phyloP scores from a whole-genome alignment of 2,329 filamentous ascomycete species.

The Cladosporium cucumerinum region DNA sequence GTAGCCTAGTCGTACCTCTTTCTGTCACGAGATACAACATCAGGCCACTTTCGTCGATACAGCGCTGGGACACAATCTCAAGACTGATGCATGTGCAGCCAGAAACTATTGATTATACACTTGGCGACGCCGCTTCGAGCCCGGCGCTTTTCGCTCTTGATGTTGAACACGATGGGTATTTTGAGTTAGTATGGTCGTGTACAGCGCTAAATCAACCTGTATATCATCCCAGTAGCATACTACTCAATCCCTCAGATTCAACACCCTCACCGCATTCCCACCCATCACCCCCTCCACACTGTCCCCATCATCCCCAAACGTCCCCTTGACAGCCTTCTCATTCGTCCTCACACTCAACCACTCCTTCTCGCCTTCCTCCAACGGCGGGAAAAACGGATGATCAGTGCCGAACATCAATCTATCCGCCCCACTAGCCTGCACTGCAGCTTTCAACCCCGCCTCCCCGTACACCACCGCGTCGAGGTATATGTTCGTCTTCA shows the following conservation, averaged over 20 bases:
- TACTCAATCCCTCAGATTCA: not conserved
- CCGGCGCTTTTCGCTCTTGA: not conserved
- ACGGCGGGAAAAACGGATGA: slow-evolving; percentile 80
- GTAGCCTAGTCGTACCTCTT: not conserved
- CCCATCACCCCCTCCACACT: slow-evolving; percentile 56
- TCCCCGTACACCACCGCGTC: slow-evolving; percentile 83
- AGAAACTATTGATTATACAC: not conserved
- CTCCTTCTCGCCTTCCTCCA: slow-evolving; percentile 58
- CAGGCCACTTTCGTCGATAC: not conserved
- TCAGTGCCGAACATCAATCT: slow-evolving; percentile 76
- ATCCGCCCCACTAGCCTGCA: slow-evolving; percentile 64
- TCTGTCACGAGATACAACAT: not conserved
- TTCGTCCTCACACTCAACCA: slow-evolving; percentile 68
- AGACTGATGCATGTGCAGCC: not conserved
- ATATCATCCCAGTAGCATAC: no score
- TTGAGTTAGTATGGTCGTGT: no score
- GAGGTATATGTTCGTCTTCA: slow-evolving; percentile 76
- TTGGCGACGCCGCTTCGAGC: not conserved
- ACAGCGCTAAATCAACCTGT: no score
- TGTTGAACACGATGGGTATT: not conserved
- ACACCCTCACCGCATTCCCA: slow-evolving; percentile 47
- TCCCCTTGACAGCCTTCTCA: slow-evolving; percentile 53
- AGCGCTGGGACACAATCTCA: not conserved
- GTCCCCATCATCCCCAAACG: slow-evolving; percentile 47
- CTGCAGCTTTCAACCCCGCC: slow-evolving; percentile 67